Percentiles rank a stretch among this genome's conserved stretches.
phyloP scores from a whole-genome alignment of 108 stramenopile genomes.

The Cyclostephanos invisitatus region DNA sequence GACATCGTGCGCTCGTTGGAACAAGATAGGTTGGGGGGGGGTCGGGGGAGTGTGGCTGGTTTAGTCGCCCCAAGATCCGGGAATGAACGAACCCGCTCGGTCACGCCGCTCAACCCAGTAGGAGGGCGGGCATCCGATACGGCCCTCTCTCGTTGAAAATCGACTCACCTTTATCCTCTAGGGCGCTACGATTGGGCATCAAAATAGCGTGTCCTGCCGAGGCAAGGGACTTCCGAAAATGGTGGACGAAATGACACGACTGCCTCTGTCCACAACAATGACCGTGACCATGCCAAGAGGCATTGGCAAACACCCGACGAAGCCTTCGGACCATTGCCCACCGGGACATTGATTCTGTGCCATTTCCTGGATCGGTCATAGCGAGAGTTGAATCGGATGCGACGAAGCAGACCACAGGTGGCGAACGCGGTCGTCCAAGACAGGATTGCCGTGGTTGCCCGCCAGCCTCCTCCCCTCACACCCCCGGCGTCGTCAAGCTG shows the following conservation, averaged over 20 bases:
- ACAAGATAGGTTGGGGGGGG: slow-evolving; percentile 54
- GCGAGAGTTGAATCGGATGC: no score
- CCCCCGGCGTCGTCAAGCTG: neutral
- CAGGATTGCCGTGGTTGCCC: neutral
- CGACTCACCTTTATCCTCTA: neutral
- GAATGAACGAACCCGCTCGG: neutral
- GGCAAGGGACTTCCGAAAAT: neutral
- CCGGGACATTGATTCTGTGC: no score
- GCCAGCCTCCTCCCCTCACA: neutral
- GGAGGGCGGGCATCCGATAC: neutral
- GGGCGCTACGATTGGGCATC: neutral
- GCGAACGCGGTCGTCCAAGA: neutral
- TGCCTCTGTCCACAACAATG: neutral
- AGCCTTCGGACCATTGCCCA: no score
- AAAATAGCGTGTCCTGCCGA: no score
- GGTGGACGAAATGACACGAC: slow-evolving; percentile 3
- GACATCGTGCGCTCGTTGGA: slow-evolving; percentile 53
- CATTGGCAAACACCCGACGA: no score
- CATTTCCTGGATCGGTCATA: no score
- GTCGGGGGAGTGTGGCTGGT: neutral
- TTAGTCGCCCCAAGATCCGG: neutral
- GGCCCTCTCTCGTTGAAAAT: neutral
- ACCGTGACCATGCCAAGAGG: no score
- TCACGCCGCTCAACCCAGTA: neutral
- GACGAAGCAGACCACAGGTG: no score